Evolutionary conservation across 2,329 filamentous ascomycete species (phyloP).

Genomic region (Trichoderma atrobrunneum): DNA sequence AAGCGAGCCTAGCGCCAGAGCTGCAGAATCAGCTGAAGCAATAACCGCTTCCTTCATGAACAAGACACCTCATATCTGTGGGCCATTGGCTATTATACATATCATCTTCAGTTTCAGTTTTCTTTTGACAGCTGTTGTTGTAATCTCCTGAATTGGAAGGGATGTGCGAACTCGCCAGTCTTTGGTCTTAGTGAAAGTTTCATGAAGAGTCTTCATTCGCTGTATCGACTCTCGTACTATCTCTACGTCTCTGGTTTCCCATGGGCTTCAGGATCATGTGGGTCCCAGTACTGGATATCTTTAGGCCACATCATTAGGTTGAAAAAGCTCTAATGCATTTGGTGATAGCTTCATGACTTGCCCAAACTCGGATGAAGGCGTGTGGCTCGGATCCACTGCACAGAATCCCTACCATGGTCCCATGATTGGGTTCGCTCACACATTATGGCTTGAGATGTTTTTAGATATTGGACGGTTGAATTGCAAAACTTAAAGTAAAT

Average conservation of each 20-base stretch:
- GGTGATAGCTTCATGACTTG: neutral
- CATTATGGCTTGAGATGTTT: neutral
- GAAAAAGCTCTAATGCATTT: neutral
- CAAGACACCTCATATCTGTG: neutral
- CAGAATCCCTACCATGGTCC: neutral
- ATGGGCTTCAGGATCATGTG: neutral
- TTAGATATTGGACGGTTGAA: neutral
- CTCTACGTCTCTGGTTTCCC: neutral
- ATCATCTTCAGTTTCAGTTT: neutral
- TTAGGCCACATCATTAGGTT: neutral
- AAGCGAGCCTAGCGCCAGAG: neutral
- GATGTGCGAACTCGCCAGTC: neutral
- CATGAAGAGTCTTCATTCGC: neutral
- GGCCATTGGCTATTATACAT: neutral
- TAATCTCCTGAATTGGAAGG: neutral
- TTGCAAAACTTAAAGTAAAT: neutral
- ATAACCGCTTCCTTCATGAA: neutral
- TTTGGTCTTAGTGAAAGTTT: neutral
- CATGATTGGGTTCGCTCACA: neutral
- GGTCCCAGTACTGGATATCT: neutral
- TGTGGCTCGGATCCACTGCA: neutral
- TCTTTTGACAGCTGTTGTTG: neutral
- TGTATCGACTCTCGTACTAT: neutral
- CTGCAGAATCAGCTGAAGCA: neutral
- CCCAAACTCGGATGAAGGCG: neutral